Evolutionary conservation across 169 alveolate species (phyloP), one percentile per base, ranked within the genome.

Genomic region (Babesia sp.): DNA sequence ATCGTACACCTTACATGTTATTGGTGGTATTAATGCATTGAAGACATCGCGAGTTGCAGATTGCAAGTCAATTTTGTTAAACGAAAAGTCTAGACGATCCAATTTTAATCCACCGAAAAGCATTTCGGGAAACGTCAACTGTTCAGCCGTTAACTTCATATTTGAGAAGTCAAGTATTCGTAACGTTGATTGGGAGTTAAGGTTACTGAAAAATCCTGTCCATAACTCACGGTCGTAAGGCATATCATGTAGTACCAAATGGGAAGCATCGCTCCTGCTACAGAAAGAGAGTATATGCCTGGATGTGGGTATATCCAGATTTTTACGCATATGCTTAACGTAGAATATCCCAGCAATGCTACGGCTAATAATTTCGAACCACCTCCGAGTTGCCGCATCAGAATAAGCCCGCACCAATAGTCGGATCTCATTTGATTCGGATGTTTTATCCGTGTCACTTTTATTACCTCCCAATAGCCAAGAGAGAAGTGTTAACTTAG

Each of bases 261-360:
- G 74, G 45, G 72, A 59, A 28, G 67, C 44, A 55, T 57, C 56
- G 5, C 55, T 28, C 31, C 59, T 29, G n/a, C 75, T n/a, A 61
- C 87, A 79, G 76, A 79, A 79, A 6, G 87, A 68, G 2, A 79
- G 81, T 34, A 79, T 79, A 68, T 69, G 69, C 55, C 33, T 70
- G 39, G 79, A 69, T 8, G 64, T 29, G 16, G 16, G 1, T 8
- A n/a, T 28, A n/a, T 18, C 59, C 6, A 56, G 58, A 44, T 68
- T 75, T 33, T 57, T 31, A 41, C 42, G n/a, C 48, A 79, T 56
- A 61, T 70, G 53, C 24, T 59, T 54, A 29, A 68, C 82, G 34
- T 79, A 79, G 36, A 8, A 22, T 8, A 58, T 37, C 14, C 87
- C 87, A 24, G 77, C 63, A 2, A 79, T 46, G 50, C 56, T 70